Base-by-base conservation (phyloP, 2,329 filamentous ascomycete species). In the Colletotrichum eremochloae region DNA sequence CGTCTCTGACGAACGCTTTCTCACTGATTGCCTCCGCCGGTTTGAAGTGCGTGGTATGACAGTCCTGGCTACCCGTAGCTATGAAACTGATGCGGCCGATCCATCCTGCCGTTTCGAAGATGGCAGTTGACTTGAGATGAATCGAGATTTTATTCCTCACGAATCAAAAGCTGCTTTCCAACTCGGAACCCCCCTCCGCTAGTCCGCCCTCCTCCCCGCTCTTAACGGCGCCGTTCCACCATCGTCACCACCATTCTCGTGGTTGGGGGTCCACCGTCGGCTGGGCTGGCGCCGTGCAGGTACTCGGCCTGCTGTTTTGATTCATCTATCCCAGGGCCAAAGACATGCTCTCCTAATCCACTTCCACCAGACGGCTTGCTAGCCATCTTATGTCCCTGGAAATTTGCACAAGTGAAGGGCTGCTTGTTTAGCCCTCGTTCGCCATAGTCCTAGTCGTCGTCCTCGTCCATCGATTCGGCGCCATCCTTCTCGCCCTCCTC, bases 401-500 rank as follows among this genome's bases (percentile, higher is more conserved):
- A 50, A 20, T 24, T 24, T 48, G 4, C 33, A 52, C 40, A 57
- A 38, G 64, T 53, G 36, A 29, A 67, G 55, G 36, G 46, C 29
- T 36, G 40, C 50, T 31, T 56, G 31, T 40, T 46, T 31, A n/a
- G n/a, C 33, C 14, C 44, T 52, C 31, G 4, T 46, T 40, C 42
- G 31, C 42, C 36, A 33, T 68, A 72, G 40, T 72, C 65, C 44
- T 79, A 72, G 40, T 72, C 65, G 36, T 79, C 88, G 77, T 89
- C 87, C 75, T 90, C 87, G 65, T 89, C 88, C 88, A 90, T 90
- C 2, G 85, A 88, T 50, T 87, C 86, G 0, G 81, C 83, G 48
- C 81, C 84, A 40, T 82, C 82, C 63, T 80, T 75, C 11, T 81
- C 82, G 42, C 81, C 84, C 42, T 83, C 82, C 48, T 83, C 88